These are phyloP conservation scores for Metarhizium sp. DNA, from an alignment of 2,329 filamentous ascomycete species.

Conservation along the genomic window DNA sequence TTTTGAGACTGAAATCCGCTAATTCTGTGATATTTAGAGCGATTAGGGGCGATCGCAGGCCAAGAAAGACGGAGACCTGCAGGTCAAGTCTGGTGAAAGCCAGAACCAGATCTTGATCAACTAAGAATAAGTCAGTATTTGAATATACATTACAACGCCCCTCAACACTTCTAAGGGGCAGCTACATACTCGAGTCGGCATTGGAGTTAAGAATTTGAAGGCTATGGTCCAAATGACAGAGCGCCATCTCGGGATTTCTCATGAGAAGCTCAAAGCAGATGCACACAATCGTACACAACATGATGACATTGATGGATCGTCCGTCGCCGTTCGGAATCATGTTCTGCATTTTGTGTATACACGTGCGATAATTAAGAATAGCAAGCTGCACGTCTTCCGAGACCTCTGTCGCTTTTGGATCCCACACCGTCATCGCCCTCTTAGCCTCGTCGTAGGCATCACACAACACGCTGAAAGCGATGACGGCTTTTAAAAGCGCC, in stretches of 20 bases:
- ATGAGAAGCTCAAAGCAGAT: constrained; percentile 12
- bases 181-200: constrained; percentile 3
- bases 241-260: constrained; percentile 2
- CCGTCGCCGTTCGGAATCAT: constrained; percentile 3
- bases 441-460: neutral
- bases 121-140: neutral
- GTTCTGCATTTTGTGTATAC: constrained; percentile 5
- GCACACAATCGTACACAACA: constrained; percentile 9
- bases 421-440: neutral
- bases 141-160: neutral
- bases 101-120: constrained; percentile 7
- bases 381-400: constrained; percentile 5
- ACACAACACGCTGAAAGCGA: constrained; percentile 8
- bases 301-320: constrained; percentile 6
- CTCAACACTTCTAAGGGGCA: neutral
- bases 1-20: neutral
- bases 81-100: constrained; percentile 9
- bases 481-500: constrained; percentile 6
- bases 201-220: constrained; percentile 6
- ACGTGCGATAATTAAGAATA: constrained; percentile 6
- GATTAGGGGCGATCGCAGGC: constrained; percentile 3
- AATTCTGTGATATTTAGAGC: neutral
- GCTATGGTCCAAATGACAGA: constrained; percentile 8
- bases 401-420: neutral
- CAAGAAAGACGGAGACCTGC: constrained; percentile 8